A percentile compares a stretch with the other conserved stretches of the same genome.
Conservation (phyloP, 495 filamentous ascomycete genomes). For the Hypoxylon fragiforme region DNA sequence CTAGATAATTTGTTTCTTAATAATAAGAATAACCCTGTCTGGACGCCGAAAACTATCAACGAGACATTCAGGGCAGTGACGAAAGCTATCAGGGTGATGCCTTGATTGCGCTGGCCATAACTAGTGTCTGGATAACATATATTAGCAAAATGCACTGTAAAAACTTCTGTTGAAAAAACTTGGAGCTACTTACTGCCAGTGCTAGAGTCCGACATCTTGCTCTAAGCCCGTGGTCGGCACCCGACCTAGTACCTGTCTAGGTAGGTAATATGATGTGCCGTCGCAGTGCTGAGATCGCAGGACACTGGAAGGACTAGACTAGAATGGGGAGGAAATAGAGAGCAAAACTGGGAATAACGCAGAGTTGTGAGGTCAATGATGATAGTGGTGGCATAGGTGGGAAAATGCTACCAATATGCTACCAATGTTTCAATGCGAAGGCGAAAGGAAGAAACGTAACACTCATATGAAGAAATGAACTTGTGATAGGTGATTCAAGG, state of each 20-base stretch:
- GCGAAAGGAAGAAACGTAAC: slow-evolving; percentile 10
- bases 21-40: slow-evolving; percentile 75
- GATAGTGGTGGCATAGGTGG: slow-evolving; percentile 7
- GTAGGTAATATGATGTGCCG: no score
- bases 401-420: no score
- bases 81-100: slow-evolving; percentile 66
- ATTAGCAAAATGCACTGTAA: slow-evolving; percentile 9
- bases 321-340: no score
- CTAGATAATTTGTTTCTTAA: slow-evolving; percentile 76
- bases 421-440: not conserved
- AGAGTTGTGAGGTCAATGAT: not conserved
- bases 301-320: no score
- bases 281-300: no score
- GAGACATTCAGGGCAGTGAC: slow-evolving; percentile 74
- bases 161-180: slow-evolving; percentile 1
- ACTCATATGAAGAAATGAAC: slow-evolving; percentile 4
- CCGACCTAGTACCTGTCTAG: slow-evolving; percentile 16
- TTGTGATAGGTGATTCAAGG: slow-evolving; percentile 4
- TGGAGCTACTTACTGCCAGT: slow-evolving; percentile 26
- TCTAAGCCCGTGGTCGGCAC: not conserved
- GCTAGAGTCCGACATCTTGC: slow-evolving; percentile 23
- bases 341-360: not conserved
- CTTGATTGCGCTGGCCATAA: slow-evolving; percentile 46
- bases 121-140: slow-evolving; percentile 24
- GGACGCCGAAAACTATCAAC: slow-evolving; percentile 74